Percentiles rank a stretch among this genome's conserved stretches.
phyloP scores from a whole-genome alignment of 164 flowering plant species.

The Sedum album region DNA sequence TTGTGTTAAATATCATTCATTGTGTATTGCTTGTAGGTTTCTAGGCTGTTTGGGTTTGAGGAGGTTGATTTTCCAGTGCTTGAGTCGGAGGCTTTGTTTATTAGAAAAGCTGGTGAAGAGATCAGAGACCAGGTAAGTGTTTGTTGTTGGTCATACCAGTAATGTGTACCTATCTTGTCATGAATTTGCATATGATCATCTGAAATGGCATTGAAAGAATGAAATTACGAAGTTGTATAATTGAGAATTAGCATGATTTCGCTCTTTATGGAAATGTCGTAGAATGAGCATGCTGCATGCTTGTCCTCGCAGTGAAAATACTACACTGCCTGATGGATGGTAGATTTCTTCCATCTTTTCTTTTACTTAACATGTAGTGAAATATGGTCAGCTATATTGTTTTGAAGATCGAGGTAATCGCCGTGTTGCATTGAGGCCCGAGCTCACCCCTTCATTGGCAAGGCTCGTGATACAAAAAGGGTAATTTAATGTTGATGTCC shows the following conservation, averaged over 20 bases:
- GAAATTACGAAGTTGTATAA: no score
- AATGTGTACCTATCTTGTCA: no score
- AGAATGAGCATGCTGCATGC: neutral
- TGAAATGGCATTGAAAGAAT: neutral
- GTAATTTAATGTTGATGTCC: slow-evolving; percentile 25
- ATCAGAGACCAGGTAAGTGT: slow-evolving; percentile 79
- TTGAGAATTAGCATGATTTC: no score
- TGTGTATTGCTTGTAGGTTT: no score
- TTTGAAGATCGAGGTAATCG: slow-evolving; percentile 95
- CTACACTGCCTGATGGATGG: neutral
- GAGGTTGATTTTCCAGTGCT: slow-evolving; percentile 88
- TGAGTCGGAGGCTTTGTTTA: slow-evolving; percentile 76
- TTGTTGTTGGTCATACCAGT: no score
- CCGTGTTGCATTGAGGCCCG: slow-evolving; percentile 96
- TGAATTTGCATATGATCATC: neutral
- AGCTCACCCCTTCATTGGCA: slow-evolving; percentile 93
- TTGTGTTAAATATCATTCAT: no score
- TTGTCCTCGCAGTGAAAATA: neutral
- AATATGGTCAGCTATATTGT: slow-evolving; percentile 51
- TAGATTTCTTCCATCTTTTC: neutral
- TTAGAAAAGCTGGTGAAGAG: slow-evolving; percentile 96
- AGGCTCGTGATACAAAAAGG: slow-evolving; percentile 95
- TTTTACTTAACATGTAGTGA: neutral
- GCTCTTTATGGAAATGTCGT: neutral
- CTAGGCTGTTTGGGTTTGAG: no score